phyloP scores from a whole-genome alignment of 441 rosid species.

The Macaranga tanarius region DNA sequence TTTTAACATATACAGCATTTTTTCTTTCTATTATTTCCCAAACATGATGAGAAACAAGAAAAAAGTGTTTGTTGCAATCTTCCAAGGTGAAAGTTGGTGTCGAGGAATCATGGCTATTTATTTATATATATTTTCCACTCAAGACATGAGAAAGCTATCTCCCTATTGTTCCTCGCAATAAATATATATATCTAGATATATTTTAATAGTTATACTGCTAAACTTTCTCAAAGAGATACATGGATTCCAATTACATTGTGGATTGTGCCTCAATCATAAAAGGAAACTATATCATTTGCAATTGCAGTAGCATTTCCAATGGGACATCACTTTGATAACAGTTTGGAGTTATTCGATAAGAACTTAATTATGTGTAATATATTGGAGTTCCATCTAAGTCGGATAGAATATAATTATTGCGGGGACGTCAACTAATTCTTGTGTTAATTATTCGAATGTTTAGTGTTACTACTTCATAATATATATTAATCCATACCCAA shows the following conservation, averaged over 20 bases:
- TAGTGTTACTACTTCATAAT: no score
- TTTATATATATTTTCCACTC: background rate
- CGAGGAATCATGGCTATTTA: conserved; percentile 2
- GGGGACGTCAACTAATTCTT: no score
- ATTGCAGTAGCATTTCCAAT: background rate
- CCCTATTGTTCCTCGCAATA: background rate
- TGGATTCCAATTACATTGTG: background rate
- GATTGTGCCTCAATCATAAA: background rate
- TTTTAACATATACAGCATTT: background rate
- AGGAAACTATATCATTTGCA: background rate
- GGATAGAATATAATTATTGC: no score
- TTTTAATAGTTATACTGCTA: background rate
- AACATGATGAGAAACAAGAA: background rate
- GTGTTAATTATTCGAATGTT: no score
- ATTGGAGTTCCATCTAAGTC: no score
- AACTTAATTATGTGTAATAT: no score
- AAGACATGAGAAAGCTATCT: background rate
- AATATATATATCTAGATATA: no score
- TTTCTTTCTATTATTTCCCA: background rate
- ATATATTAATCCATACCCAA: no score
- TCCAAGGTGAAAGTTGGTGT: conserved; percentile 7
- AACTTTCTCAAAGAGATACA: background rate
- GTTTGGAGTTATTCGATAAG: background rate
- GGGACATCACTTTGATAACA: background rate
- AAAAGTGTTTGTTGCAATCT: conserved; percentile 11